phyloP scores from a whole-genome alignment of 1,139 yeast genomes.

The Hemisphaericaspora lyxosophila region DNA sequence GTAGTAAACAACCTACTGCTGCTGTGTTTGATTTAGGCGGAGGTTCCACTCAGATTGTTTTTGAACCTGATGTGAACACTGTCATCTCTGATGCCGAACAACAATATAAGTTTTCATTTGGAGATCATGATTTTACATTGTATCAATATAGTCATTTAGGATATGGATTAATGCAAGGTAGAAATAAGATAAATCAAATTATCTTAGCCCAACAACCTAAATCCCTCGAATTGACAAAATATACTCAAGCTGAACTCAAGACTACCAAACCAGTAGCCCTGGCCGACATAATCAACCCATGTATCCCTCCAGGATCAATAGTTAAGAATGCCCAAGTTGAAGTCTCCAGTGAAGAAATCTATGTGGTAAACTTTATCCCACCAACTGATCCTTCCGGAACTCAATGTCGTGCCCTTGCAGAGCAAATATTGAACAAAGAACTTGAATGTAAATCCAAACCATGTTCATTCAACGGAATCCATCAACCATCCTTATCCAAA shows the following conservation, averaged over 20 bases:
- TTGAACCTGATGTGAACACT: constrained; percentile 73
- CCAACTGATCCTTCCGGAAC: constrained; percentile 50
- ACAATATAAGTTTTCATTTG: constrained; percentile 76
- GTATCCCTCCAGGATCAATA: constrained; percentile 74
- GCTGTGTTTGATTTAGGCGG: constrained; percentile 99
- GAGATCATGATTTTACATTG: constrained; percentile 74
- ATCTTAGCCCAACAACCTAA: constrained; percentile 52
- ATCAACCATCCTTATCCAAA: constrained; percentile 85
- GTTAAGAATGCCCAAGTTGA: constrained; percentile 60
- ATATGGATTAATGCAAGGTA: constrained; percentile 92
- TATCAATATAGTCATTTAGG: constrained; percentile 96
- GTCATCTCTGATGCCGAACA: constrained; percentile 82
- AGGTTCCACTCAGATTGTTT: constrained; percentile 97
- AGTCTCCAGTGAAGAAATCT: constrained; percentile 45
- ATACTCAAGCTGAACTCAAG: constrained; percentile 37
- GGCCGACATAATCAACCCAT: constrained; percentile 65
- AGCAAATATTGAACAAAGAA: constrained; percentile 79
- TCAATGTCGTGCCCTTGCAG: constrained; percentile 86
- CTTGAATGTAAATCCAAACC: constrained; percentile 70
- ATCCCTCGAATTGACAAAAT: constrained; percentile 22
- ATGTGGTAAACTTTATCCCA: constrained; percentile 72
- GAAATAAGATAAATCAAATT: constrained; percentile 71
- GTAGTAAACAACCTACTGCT: constrained; percentile 73
- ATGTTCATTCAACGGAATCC: constrained; percentile 95
- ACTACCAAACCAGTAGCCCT: constrained; percentile 32